A percentile compares a stretch with the other conserved stretches of the same genome.
Evolutionary conservation across 202 grass and related monocot species (phyloP).

Genomic region (Dendrocalamus latiflorus): DNA sequence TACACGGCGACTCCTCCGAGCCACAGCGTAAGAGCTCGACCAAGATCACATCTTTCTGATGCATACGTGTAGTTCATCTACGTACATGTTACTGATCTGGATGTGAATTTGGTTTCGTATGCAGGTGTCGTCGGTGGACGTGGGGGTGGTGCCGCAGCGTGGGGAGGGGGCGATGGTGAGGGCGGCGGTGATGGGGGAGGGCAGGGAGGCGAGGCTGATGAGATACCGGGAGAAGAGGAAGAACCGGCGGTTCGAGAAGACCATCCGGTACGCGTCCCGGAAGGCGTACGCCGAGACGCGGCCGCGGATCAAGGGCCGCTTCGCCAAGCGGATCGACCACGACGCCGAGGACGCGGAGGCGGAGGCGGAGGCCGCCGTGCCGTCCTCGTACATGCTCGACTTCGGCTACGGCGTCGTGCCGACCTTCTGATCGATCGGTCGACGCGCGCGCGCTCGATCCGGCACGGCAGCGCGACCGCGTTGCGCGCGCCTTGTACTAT

Average conservation of each 20-base stretch:
- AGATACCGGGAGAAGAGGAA: constrained; percentile 84
- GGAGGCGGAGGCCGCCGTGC: constrained; percentile 37
- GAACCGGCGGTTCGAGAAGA: constrained; percentile 85
- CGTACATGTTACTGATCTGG: neutral
- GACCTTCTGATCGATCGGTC: constrained; percentile 41
- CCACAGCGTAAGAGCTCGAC: constrained; percentile 30
- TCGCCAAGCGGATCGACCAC: constrained; percentile 50
- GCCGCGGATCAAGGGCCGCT: constrained; percentile 72
- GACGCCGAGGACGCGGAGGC: constrained; percentile 13
- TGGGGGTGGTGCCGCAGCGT: constrained; percentile 49
- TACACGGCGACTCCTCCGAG: constrained; percentile 29
- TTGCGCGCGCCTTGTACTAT: neutral
- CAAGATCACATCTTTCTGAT: neutral
- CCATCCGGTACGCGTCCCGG: constrained; percentile 76
- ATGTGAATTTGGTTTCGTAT: neutral
- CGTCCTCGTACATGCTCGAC: constrained; percentile 54
- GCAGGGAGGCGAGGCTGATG: constrained; percentile 64
- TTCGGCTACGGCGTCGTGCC: constrained; percentile 67
- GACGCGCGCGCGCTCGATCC: neutral
- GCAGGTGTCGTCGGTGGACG: constrained; percentile 55
- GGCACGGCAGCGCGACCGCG: neutral
- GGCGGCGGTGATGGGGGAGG: constrained; percentile 27
- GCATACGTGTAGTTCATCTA: neutral
- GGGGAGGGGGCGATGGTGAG: neutral
- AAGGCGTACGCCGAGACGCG: constrained; percentile 86